Base-by-base conservation (phyloP, 352 stramenopile genomes). In the Phytophthora tentaculata region DNA sequence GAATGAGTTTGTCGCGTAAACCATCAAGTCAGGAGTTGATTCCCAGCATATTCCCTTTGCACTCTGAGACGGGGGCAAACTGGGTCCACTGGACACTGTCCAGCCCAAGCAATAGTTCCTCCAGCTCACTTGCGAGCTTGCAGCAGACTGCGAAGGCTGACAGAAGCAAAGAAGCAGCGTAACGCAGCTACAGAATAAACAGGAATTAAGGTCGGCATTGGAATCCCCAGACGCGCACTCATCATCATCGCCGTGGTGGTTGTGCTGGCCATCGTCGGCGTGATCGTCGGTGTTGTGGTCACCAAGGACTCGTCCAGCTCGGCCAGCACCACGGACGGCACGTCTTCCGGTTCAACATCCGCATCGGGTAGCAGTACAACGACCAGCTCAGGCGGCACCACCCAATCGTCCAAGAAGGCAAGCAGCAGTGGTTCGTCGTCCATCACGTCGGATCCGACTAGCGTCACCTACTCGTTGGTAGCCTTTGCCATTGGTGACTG, bases 401-500 rank as follows among this genome's bases (percentile, higher is more conserved):
- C 43, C 54, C 77, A 74, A 50, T 67, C 65, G 23, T 66, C 63
- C 10, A 61, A 64, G 43, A 80, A 67, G 49, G 64, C 52, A n/a
- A 67, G 35, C 48, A 68, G 52, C 39, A 72, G 57, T 19, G 52
- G 62, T 8, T 75, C 68, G 23, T 59, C 61, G 22, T 65, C 52
- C 49, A 69, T 78, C 67, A 78, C 67, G 43, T 78, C 71, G 57
- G 71, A 78, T 57, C 71, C 71, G 57, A 78, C 71, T 2, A 56
- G 53, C 16, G 68, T 67, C 16, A 71, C 64, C 37, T 91, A 76
- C 73, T 83, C 81, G 51, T 64, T 92, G 7, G 64, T 76, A 1
- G 81, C 80, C 13, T 92, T 87, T 23, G 84, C 83, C 13, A 89
- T 92, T 20, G 84, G 84, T 2, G 84, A 92, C 64, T 92, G 84